Conservation (phyloP, 2,329 filamentous ascomycete species). For the Xylogone sp. region DNA sequence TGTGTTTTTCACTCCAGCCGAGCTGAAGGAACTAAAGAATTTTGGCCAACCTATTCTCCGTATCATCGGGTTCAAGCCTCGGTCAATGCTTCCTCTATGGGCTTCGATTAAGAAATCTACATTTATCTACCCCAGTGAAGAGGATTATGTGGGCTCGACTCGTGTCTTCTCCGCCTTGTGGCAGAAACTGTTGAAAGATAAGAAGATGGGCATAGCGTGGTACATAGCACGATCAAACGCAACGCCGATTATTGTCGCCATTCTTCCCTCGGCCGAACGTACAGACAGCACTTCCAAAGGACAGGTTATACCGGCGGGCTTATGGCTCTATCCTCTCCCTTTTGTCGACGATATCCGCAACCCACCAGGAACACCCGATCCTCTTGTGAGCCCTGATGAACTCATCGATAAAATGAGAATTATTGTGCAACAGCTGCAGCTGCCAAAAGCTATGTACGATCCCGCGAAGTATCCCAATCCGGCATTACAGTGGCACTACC, state of each 20-base stretch:
- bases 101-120: slow-evolving; percentile 80
- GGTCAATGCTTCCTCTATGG: slow-evolving; percentile 73
- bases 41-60: slow-evolving; percentile 82
- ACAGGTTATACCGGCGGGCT: slow-evolving; percentile 72
- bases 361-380: slow-evolving; percentile 57
- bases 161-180: slow-evolving; percentile 89
- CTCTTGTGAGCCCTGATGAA: slow-evolving; percentile 58
- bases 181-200: slow-evolving; percentile 74
- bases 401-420: slow-evolving; percentile 79
- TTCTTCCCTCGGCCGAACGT: slow-evolving; percentile 70
- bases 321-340: slow-evolving; percentile 86
- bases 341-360: slow-evolving; percentile 85
- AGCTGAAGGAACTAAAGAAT: slow-evolving; percentile 71
- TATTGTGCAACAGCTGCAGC: slow-evolving; percentile 79
- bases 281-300: slow-evolving; percentile 61
- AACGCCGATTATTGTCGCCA: slow-evolving; percentile 72
- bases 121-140: slow-evolving; percentile 92
- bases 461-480: slow-evolving; percentile 89
- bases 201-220: slow-evolving; percentile 87
- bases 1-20: slow-evolving; percentile 79
- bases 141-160: slow-evolving; percentile 84
- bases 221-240: slow-evolving; percentile 80
- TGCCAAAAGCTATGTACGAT: slow-evolving; percentile 82
- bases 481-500: slow-evolving; percentile 94
- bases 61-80: slow-evolving; percentile 90